phyloP scores from a whole-genome alignment of 345 rosid genomes.

The Gossypium turneri region DNA sequence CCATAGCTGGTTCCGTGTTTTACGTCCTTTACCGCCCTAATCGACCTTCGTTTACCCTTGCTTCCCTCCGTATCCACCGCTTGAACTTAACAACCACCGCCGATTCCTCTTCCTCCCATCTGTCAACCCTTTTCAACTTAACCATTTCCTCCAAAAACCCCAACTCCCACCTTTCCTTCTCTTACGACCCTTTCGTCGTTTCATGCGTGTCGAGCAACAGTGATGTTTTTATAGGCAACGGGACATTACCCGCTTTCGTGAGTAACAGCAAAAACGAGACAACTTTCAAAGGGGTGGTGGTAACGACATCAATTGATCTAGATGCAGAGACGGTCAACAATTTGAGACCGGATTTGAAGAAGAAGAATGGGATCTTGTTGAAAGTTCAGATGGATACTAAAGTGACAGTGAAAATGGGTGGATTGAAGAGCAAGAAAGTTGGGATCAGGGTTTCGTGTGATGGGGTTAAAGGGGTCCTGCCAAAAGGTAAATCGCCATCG shows the following conservation, averaged over 20 bases:
- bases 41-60: slow-evolving; percentile 63
- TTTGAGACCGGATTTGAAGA: slow-evolving; percentile 74
- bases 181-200: slow-evolving; percentile 57
- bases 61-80: slow-evolving; percentile 65
- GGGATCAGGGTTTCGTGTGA: slow-evolving; percentile 73
- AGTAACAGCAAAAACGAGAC: slow-evolving; percentile 60
- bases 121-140: slow-evolving; percentile 70
- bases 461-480: slow-evolving; percentile 57
- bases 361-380: slow-evolving; percentile 39
- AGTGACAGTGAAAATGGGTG: slow-evolving; percentile 54
- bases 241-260: slow-evolving; percentile 58
- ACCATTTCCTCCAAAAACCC: slow-evolving; percentile 74
- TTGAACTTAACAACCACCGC: slow-evolving; percentile 67
- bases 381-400: slow-evolving; percentile 60
- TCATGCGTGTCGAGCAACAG: slow-evolving; percentile 32
- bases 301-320: slow-evolving; percentile 50
- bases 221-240: slow-evolving; percentile 60
- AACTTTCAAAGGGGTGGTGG: slow-evolving; percentile 47
- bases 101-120: slow-evolving; percentile 59
- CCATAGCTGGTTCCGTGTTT: slow-evolving; percentile 65
- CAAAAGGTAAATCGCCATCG: slow-evolving; percentile 66
- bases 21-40: slow-evolving; percentile 79
- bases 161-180: slow-evolving; percentile 64
- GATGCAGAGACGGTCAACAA: slow-evolving; percentile 57
- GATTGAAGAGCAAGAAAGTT: slow-evolving; percentile 62